These are phyloP conservation scores for Chlorella sp. DNA, from an alignment of 139 green algal genomes.

Conservation along the genomic window DNA sequence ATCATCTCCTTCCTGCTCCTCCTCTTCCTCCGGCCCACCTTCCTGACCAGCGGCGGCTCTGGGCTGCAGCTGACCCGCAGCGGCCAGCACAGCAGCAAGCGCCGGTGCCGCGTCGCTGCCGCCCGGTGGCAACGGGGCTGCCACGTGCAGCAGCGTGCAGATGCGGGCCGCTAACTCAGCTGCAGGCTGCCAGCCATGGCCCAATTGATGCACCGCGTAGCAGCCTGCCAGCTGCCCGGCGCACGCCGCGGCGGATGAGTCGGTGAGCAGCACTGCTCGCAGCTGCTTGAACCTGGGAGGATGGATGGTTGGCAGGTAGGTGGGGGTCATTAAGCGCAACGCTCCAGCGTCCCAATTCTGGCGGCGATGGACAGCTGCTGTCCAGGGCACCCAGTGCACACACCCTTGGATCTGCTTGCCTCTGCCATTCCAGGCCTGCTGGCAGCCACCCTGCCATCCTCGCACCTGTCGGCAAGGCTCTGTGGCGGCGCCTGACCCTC, in stretches of 20 bases:
- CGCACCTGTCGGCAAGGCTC: conserved; percentile 21
- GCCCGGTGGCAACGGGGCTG: background rate
- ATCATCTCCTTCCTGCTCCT: conserved; percentile 1
- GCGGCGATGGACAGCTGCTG: no score
- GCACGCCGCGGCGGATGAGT: background rate
- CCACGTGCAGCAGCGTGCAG: conserved; percentile 6
- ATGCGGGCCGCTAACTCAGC: background rate
- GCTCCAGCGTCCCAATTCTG: no score
- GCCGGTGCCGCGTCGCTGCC: background rate
- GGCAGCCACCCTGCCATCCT: background rate
- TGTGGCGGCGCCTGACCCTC: background rate
- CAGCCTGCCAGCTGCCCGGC: background rate
- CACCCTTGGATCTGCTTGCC: no score
- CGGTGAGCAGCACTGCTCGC: conserved; percentile 12
- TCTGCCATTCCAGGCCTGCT: background rate
- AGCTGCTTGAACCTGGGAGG: conserved; percentile 38
- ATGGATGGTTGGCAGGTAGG: background rate
- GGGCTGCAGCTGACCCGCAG: background rate
- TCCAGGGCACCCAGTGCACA: background rate
- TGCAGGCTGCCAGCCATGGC: background rate
- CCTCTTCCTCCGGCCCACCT: background rate
- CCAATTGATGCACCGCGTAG: conserved; percentile 17
- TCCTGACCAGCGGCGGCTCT: background rate
- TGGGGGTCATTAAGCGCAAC: background rate
- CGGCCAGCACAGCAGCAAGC: background rate